phyloP scores from a whole-genome alignment of 2,329 filamentous ascomycete genomes.

The Paecilomyces dactylethromorphus region DNA sequence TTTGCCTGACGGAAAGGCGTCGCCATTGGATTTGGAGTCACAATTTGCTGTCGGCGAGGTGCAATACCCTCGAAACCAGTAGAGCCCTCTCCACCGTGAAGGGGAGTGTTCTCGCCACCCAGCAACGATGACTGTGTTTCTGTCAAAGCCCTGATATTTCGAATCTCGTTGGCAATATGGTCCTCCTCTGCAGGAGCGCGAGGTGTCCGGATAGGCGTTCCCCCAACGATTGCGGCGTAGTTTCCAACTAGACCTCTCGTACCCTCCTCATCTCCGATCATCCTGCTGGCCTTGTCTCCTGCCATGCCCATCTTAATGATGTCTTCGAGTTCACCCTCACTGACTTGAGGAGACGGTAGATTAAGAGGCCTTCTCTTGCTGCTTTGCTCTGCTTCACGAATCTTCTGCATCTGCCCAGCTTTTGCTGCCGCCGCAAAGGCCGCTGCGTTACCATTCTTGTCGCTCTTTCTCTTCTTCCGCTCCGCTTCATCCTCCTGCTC shows the following conservation, averaged over 20 bases:
- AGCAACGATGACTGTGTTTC: constrained; percentile 90
- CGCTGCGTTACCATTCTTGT: constrained; percentile 69
- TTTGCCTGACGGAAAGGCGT: constrained; percentile 70
- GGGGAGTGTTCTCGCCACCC: constrained; percentile 86
- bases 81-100: constrained; percentile 73
- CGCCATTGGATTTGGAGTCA: constrained; percentile 94
- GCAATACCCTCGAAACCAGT: constrained; percentile 84
- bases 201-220: constrained; percentile 85
- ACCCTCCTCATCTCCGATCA: constrained; percentile 70
- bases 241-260: constrained; percentile 81
- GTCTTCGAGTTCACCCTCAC: constrained; percentile 87
- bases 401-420: constrained; percentile 88
- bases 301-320: constrained; percentile 98
- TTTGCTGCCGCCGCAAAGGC: constrained; percentile 83
- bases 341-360: constrained; percentile 82
- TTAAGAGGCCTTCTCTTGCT: constrained; percentile 82
- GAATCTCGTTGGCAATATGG: constrained; percentile 91
- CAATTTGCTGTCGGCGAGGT: constrained; percentile 69
- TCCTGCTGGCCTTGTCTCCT: constrained; percentile 73
- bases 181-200: constrained; percentile 89
- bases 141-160: constrained; percentile 84
- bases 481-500: constrained; percentile 77
- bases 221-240: constrained; percentile 73
- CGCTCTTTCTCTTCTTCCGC: constrained; percentile 78
- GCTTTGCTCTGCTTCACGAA: constrained; percentile 92